phyloP scores from a whole-genome alignment of 306 rosid genomes.

The Sphenostylis stenocarpa region DNA sequence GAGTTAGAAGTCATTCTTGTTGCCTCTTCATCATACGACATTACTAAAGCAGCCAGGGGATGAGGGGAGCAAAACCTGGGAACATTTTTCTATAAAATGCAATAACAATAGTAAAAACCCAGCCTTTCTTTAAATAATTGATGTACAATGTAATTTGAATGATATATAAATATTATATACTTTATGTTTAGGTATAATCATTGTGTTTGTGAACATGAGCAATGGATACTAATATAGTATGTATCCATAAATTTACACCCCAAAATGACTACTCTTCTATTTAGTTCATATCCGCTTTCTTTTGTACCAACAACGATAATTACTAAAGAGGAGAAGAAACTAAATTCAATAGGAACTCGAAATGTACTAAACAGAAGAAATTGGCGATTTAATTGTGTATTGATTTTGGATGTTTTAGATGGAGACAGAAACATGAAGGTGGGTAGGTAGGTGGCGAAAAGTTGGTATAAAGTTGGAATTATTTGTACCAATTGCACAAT shows the following conservation, averaged over 20 bases:
- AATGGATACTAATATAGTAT: background rate
- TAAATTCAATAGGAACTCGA: background rate
- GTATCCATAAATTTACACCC: background rate
- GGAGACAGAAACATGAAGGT: conserved; percentile 2
- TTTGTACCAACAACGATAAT: background rate
- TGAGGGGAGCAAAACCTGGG: background rate
- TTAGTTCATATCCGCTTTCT: background rate
- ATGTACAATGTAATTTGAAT: background rate
- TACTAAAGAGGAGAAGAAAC: background rate
- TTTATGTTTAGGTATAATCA: background rate
- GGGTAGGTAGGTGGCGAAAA: background rate
- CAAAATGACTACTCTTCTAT: background rate
- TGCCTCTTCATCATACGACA: conserved; percentile 37
- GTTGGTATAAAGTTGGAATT: conserved; percentile 10
- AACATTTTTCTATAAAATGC: conserved; percentile 2
- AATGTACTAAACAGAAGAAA: background rate
- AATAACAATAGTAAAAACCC: background rate
- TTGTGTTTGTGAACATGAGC: background rate
- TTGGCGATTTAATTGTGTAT: background rate
- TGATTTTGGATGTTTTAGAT: background rate
- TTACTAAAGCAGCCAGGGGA: background rate
- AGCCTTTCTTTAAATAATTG: background rate
- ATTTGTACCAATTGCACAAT: conserved; percentile 16
- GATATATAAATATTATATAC: background rate
- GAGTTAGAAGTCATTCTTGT: conserved; percentile 38